Evolutionary conservation across 2,329 filamentous ascomycete genomes (phyloP).

Genomic region (Aspergillus terreus): DNA sequence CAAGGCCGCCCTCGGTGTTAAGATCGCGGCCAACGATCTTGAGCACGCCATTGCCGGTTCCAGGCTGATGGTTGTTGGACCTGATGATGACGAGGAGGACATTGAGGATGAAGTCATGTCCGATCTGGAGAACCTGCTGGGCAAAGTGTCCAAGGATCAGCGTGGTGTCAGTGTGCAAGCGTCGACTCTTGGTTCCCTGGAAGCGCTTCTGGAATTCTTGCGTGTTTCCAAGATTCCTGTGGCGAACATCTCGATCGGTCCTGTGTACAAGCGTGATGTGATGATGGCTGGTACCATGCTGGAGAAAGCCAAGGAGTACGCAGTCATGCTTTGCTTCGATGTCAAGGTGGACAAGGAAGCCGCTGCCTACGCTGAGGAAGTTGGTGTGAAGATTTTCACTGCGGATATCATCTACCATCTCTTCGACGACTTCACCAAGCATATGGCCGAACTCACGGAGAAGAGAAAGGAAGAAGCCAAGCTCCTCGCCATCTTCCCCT

Average conservation of each 20-base stretch:
- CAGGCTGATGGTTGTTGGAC: constrained; percentile 86
- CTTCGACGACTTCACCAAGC: constrained; percentile 93
- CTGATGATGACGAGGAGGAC: constrained; percentile 94
- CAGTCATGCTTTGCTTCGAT: constrained; percentile 99
- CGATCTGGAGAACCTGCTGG: constrained; percentile 86
- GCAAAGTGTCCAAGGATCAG: constrained; percentile 84
- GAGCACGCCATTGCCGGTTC: constrained; percentile 97
- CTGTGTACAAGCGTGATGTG: constrained; percentile 96
- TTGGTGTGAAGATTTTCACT: constrained; percentile 95
- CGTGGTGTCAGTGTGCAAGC: constrained; percentile 96
- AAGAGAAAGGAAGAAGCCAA: constrained; percentile 96
- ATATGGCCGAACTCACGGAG: constrained; percentile 82
- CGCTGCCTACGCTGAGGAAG: constrained; percentile 81
- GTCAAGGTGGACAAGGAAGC: constrained; percentile 99
- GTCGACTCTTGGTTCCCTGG: constrained; percentile 92
- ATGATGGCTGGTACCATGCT: constrained; percentile 93
- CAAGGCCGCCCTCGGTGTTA: constrained; percentile 96
- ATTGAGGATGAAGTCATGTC: constrained; percentile 94
- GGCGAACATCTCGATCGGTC: constrained; percentile 93
- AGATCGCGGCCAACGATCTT: constrained; percentile 94
- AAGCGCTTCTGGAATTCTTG: constrained; percentile 94
- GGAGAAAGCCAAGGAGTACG: constrained; percentile 89
- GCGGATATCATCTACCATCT: constrained; percentile 99
- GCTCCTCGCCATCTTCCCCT: constrained; percentile 94
- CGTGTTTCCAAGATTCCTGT: constrained; percentile 96